Percentiles rank a stretch among this genome's conserved stretches.
phyloP scores from a whole-genome alignment of 2,329 filamentous ascomycete genomes.

The Zasmidium cellare region DNA sequence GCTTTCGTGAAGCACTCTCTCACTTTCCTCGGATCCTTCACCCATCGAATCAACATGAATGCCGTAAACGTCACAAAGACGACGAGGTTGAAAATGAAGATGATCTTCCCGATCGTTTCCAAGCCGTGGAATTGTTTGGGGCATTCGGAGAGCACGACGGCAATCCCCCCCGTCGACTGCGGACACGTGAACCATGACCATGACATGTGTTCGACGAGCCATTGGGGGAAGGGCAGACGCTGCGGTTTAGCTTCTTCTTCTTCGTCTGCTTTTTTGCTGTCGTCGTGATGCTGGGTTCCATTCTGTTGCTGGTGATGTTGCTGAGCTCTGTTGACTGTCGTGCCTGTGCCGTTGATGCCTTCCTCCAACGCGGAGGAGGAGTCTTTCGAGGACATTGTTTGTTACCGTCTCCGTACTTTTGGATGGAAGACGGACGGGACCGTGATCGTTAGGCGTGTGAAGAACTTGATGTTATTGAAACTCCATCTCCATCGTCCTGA shows the following conservation, averaged over 20 bases:
- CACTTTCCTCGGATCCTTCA: conserved; percentile 56
- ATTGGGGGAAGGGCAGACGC: conserved; percentile 16
- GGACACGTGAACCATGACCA: conserved; percentile 67
- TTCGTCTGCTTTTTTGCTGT: not conserved
- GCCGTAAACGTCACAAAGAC: conserved; percentile 59
- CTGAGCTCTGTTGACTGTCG: not conserved
- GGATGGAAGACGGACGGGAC: too few species aligned
- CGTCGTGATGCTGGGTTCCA: not conserved
- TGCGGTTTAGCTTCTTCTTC: not conserved
- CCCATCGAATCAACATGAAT: conserved; percentile 62
- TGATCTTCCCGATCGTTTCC: conserved; percentile 61
- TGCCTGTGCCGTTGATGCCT: not conserved
- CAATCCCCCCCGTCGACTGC: conserved; percentile 73
- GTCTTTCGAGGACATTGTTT: not conserved
- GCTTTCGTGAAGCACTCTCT: conserved; percentile 60
- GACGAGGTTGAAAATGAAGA: conserved; percentile 68
- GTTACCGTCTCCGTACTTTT: not conserved
- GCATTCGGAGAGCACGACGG: conserved; percentile 62
- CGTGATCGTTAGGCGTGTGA: too few species aligned
- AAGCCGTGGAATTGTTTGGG: conserved; percentile 67
- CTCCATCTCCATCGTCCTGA: not conserved
- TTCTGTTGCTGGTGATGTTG: not conserved
- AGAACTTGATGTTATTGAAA: too few species aligned
- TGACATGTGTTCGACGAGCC: conserved; percentile 17
- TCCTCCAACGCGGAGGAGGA: conserved; percentile 17